Percentiles rank a stretch among this genome's conserved stretches.
Evolutionary conservation across 2,329 filamentous ascomycete species (phyloP).

Genomic region (Verticillium klebahnii): DNA sequence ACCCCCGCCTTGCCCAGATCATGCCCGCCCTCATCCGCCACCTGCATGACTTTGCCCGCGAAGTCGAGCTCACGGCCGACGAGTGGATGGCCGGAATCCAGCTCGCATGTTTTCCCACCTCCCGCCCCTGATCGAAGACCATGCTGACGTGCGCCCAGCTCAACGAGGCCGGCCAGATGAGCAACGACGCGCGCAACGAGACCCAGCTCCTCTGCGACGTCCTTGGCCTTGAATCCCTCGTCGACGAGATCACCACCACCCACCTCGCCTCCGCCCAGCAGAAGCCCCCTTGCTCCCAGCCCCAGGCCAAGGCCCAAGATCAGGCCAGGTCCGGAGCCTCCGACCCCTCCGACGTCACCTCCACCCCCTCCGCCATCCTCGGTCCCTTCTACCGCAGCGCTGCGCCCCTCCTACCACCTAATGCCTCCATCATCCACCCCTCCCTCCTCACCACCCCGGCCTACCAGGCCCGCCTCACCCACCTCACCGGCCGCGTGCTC

Average conservation of each 20-base stretch:
- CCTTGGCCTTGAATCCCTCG: conserved; percentile 59
- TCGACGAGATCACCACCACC: conserved; percentile 58
- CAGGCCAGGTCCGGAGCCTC: conserved; percentile 14
- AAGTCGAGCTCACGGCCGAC: conserved; percentile 60
- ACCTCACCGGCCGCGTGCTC: conserved; percentile 52
- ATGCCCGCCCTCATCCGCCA: conserved; percentile 56
- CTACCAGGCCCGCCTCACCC: conserved; percentile 41
- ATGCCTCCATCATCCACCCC: conserved; percentile 47
- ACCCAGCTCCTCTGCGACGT: conserved; percentile 64
- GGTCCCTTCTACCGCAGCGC: conserved; percentile 67
- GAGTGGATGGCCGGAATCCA: conserved; percentile 63
- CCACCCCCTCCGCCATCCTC: conserved; percentile 62
- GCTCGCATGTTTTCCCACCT: conserved; percentile 34
- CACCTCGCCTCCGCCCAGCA: conserved; percentile 24
- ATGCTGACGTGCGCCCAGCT: conserved; percentile 29
- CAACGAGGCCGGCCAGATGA: conserved; percentile 62
- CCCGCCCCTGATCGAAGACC: background rate
- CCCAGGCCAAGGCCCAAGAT: conserved; percentile 11
- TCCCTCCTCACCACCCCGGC: conserved; percentile 14
- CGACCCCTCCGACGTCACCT: background rate
- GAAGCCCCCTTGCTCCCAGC: background rate
- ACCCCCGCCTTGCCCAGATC: conserved; percentile 53
- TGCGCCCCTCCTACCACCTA: conserved; percentile 53
- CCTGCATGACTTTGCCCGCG: conserved; percentile 64
- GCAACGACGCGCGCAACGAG: conserved; percentile 60